Evolutionary conservation across 495 filamentous ascomycete species (phyloP).

Genomic region (Elasticomyces elasticus): DNA sequence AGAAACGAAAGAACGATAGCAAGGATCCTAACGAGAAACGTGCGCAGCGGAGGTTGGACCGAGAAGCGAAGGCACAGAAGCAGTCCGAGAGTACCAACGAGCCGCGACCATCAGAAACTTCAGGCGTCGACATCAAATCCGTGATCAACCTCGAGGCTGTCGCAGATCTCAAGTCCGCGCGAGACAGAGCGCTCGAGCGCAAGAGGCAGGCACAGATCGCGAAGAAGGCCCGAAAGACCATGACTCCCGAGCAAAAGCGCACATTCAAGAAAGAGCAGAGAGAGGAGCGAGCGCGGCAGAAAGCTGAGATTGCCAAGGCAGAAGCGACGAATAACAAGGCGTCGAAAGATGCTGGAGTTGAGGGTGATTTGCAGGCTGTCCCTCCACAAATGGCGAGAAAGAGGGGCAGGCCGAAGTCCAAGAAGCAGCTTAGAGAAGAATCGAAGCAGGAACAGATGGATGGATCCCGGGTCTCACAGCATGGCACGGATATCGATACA

Average conservation of each 20-base stretch:
- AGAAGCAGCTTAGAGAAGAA: too few species aligned
- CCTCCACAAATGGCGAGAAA: background rate
- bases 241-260: background rate
- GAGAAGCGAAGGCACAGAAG: constrained; percentile 3
- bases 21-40: constrained; percentile 2
- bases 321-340: background rate
- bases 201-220: background rate
- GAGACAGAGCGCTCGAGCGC: background rate
- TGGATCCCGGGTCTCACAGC: constrained; percentile 2
- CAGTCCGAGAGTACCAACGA: background rate
- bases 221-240: background rate
- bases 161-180: background rate
- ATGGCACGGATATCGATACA: background rate
- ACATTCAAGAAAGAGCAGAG: constrained; percentile 3
- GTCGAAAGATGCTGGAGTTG: background rate
- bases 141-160: too few species aligned
- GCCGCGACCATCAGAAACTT: background rate
- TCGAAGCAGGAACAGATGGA: constrained; percentile 4
- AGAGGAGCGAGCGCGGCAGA: constrained; percentile 1
- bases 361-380: background rate
- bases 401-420: background rate
- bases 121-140: background rate
- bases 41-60: background rate
- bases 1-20: constrained; percentile 4
- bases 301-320: constrained; percentile 1